Evolutionary conservation across 495 filamentous ascomycete species (phyloP).

Genomic region (Hyaloscypha variabilis): DNA sequence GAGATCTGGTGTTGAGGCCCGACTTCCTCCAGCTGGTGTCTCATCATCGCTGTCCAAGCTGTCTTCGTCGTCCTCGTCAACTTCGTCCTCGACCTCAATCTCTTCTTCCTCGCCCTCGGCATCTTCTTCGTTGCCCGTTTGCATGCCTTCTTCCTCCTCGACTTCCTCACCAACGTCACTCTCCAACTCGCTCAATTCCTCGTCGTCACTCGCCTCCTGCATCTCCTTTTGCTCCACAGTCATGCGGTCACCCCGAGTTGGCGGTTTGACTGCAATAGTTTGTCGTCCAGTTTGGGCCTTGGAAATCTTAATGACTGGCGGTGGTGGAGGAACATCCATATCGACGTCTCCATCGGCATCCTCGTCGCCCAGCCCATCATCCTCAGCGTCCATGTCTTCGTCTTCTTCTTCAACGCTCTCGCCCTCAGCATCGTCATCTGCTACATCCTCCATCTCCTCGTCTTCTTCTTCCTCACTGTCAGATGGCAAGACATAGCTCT

Average conservation of each 20-base stretch:
- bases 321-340: conserved; percentile 45
- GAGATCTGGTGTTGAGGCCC: conserved; percentile 73
- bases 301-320: conserved; percentile 32
- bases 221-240: conserved; percentile 30
- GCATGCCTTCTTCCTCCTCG: conserved; percentile 42
- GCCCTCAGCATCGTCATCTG: conserved; percentile 44
- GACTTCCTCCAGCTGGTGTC: conserved; percentile 53
- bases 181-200: conserved; percentile 50
- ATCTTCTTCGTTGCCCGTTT: conserved; percentile 42
- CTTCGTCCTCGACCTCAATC: conserved; percentile 48
- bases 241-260: conserved; percentile 22
- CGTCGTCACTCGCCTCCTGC: conserved; percentile 43
- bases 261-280: conserved; percentile 26
- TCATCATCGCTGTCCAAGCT: conserved; percentile 71
- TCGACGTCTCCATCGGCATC: conserved; percentile 42
- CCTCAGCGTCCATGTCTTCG: conserved; percentile 48
- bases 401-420: conserved; percentile 33
- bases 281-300: conserved; percentile 25
- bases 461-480: conserved; percentile 53
- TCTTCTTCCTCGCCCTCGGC: conserved; percentile 46
- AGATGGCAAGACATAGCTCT: conserved; percentile 66
- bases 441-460: conserved; percentile 45
- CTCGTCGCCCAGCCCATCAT: conserved; percentile 46
- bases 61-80: conserved; percentile 62
- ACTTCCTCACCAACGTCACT: conserved; percentile 38